Evolutionary conservation across 139 green algal genomes (phyloP).

Genomic region (Coelastrella sp.): DNA sequence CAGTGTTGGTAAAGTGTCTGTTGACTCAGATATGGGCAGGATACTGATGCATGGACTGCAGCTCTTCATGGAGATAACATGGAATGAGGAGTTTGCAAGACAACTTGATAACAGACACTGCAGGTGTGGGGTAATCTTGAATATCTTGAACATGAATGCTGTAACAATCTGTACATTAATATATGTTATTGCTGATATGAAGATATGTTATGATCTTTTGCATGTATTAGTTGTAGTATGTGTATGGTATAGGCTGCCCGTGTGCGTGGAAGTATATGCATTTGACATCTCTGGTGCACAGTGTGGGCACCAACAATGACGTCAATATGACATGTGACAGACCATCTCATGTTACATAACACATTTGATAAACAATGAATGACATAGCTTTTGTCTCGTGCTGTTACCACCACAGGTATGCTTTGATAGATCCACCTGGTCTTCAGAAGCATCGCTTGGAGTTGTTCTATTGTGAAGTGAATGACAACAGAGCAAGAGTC

Average conservation of each 20-base stretch:
- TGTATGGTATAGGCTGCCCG: no score
- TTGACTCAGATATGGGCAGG: background rate
- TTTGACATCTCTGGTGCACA: no score
- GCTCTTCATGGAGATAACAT: background rate
- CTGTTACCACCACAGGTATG: background rate
- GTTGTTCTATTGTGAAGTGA: background rate
- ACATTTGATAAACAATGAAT: no score
- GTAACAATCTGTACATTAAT: no score
- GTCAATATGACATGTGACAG: no score
- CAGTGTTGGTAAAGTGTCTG: background rate
- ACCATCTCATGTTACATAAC: no score
- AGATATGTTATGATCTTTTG: no score
- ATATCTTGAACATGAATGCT: background rate
- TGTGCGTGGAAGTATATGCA: no score
- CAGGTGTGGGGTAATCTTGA: background rate
- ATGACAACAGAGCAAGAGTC: background rate
- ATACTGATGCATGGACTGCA: constrained; percentile 22
- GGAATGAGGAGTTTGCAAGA: background rate
- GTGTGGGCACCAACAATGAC: no score
- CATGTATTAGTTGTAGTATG: no score
- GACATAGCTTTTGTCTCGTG: no score
- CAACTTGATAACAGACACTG: background rate
- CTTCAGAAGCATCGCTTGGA: background rate
- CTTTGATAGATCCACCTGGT: background rate
- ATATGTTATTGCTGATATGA: no score